phyloP scores from a whole-genome alignment of 164 flowering plant species.

The Buxus sempervirens region DNA sequence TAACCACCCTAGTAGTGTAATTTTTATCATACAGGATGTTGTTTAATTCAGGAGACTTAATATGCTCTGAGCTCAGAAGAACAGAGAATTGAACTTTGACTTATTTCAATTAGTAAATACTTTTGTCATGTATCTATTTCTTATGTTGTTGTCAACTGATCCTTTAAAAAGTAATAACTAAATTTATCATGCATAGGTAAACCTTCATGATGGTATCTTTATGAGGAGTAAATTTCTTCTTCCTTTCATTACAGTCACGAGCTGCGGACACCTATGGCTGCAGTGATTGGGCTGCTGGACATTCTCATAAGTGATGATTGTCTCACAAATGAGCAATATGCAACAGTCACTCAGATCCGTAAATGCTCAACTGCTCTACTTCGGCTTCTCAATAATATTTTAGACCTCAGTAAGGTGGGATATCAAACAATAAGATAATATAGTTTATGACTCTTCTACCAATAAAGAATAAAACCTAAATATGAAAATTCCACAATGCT shows the following conservation, averaged over 20 bases:
- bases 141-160: neutral
- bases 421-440: neutral
- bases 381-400: constrained; percentile 90
- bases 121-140: neutral
- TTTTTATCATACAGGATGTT: neutral
- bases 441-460: neutral
- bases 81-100: neutral
- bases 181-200: neutral
- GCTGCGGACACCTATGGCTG: constrained; percentile 99
- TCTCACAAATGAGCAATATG: constrained; percentile 81
- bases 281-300: constrained; percentile 93
- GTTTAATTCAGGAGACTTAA: neutral
- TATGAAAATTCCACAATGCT: no score
- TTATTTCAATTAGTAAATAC: neutral
- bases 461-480: neutral
- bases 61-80: neutral
- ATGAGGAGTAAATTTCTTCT: constrained; percentile 4
- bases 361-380: constrained; percentile 93
- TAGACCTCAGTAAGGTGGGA: constrained; percentile 94
- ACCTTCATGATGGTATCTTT: neutral
- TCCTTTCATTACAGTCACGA: constrained; percentile 69
- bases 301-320: constrained; percentile 83
- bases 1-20: neutral
- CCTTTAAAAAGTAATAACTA: neutral
- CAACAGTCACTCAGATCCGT: constrained; percentile 81